A percentile compares a stretch with the other conserved stretches of the same genome.
phyloP scores from a whole-genome alignment of 192 early-diverging fungal genomes.

The Geranomyces variabilis region DNA sequence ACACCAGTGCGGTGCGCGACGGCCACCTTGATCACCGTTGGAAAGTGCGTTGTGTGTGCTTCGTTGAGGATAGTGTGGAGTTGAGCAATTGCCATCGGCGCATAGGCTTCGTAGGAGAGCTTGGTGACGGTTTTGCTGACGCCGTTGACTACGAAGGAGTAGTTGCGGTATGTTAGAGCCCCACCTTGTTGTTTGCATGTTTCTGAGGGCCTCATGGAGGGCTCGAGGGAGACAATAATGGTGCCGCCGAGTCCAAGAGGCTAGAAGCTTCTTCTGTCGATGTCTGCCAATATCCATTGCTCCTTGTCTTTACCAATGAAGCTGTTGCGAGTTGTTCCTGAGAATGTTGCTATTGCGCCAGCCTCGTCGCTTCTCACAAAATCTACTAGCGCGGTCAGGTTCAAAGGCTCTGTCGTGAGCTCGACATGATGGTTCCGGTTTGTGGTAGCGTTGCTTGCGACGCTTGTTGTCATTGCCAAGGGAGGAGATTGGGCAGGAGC shows the following conservation, averaged over 20 bases:
- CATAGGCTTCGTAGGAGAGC: constrained; percentile 86
- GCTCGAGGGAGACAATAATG: no score
- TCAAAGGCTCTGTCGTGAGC: constrained; percentile 60
- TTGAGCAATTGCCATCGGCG: constrained; percentile 81
- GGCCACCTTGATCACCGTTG: constrained; percentile 65
- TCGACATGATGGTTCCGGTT: constrained; percentile 50
- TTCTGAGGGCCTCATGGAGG: no score
- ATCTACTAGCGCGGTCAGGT: constrained; percentile 61
- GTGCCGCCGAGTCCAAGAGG: no score
- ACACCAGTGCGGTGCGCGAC: constrained; percentile 81
- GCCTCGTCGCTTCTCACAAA: constrained; percentile 69
- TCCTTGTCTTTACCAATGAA: constrained; percentile 68
- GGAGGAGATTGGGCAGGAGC: no score
- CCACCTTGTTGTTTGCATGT: background rate
- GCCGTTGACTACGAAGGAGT: constrained; percentile 11
- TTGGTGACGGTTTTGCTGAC: constrained; percentile 68
- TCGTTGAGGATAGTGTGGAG: constrained; percentile 63
- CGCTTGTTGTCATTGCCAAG: no score
- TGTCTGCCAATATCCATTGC: background rate
- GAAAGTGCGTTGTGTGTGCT: constrained; percentile 63
- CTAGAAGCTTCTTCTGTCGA: background rate
- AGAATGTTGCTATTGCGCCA: constrained; percentile 89
- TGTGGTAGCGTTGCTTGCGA: background rate
- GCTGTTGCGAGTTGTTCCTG: constrained; percentile 82
- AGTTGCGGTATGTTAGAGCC: constrained; percentile 6